These are phyloP conservation scores for Annulohypoxylon bovei DNA, from an alignment of 495 filamentous ascomycete species.

Conservation along the genomic window DNA sequence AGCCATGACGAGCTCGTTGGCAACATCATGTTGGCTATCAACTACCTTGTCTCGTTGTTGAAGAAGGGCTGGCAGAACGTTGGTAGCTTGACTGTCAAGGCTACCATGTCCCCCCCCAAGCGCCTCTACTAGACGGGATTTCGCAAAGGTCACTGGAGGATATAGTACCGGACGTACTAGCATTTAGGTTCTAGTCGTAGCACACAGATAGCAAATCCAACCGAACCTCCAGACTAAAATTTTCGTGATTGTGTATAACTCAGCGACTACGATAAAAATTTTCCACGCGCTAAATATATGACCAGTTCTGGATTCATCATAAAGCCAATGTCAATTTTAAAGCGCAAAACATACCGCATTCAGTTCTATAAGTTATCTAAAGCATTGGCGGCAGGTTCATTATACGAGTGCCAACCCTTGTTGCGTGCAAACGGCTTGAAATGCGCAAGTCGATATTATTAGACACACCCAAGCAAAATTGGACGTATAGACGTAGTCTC, in stretches of 20 bases:
- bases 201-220: conserved; percentile 40
- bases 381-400: too few relatives aligned
- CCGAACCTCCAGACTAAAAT: conserved; percentile 37
- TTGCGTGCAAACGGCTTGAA: neutral
- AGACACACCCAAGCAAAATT: neutral
- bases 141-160: conserved; percentile 34
- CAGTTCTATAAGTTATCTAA: too few relatives aligned
- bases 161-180: conserved; percentile 39
- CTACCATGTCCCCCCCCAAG: conserved; percentile 97
- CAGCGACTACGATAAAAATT: neutral
- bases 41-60: conserved; percentile 97
- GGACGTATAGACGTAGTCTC: too few relatives aligned
- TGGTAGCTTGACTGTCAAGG: conserved; percentile 98
- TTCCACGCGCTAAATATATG: neutral
- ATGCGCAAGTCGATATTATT: neutral
- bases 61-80: conserved; percentile 99
- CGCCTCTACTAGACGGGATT: conserved; percentile 79
- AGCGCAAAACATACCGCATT: too few relatives aligned
- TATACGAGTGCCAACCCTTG: too few relatives aligned
- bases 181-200: conserved; percentile 19
- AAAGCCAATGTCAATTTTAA: neutral
- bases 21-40: conserved; percentile 97
- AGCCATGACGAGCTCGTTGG: conserved; percentile 92
- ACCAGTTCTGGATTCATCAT: neutral
- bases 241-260: neutral